Percentiles rank a stretch among this genome's conserved stretches.
These are phyloP conservation scores for Croton laevigatus DNA, from an alignment of 441 rosid genomes.

Conservation along the genomic window DNA sequence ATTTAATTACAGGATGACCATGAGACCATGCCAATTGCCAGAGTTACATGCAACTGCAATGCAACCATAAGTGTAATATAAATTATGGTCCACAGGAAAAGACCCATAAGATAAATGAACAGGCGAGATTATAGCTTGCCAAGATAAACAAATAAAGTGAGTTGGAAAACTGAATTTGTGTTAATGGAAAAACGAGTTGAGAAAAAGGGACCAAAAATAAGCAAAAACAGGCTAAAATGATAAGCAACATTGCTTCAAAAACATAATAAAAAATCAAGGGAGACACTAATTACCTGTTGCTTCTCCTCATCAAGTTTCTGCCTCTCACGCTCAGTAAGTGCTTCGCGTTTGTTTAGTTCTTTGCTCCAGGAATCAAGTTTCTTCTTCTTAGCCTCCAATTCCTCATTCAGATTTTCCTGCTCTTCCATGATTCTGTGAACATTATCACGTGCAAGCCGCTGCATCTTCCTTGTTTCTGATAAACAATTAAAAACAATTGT, in stretches of 20 bases:
- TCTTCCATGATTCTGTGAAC: constrained; percentile 58
- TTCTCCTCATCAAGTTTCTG: constrained; percentile 81
- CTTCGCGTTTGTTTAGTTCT: constrained; percentile 63
- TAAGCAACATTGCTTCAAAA: neutral
- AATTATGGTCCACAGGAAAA: neutral
- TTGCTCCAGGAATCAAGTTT: constrained; percentile 56
- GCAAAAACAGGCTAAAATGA: neutral
- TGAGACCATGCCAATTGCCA: too few species aligned
- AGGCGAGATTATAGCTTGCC: neutral
- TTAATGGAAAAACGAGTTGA: neutral
- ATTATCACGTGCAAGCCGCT: constrained; percentile 52
- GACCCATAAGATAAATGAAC: neutral
- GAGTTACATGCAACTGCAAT: neutral
- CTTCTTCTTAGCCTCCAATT: constrained; percentile 56
- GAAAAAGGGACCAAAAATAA: neutral
- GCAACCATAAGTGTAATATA: neutral
- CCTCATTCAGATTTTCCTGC: constrained; percentile 52
- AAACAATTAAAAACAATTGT: constrained; percentile 19
- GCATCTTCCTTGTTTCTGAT: constrained; percentile 76
- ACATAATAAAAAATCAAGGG: too few species aligned
- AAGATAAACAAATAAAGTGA: neutral
- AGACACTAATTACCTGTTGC: constrained; percentile 46
- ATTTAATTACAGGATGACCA: neutral
- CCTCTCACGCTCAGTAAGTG: constrained; percentile 78
- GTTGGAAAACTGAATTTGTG: neutral